Conservation (phyloP, 1,139 yeast species). For the Geotrichum aggregatum region DNA sequence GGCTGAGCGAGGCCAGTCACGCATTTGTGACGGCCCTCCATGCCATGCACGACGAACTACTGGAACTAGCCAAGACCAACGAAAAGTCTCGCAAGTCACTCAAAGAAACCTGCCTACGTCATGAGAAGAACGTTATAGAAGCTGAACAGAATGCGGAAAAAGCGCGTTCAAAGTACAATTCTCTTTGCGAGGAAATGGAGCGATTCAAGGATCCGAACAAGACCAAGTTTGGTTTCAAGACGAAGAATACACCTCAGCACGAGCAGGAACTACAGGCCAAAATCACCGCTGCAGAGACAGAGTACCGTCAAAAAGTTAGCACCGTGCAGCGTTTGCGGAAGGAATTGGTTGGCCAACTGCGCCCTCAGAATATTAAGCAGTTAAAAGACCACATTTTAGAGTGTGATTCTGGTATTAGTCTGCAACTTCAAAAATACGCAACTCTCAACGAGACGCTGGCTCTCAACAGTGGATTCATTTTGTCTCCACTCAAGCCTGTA, state of each 20-base stretch:
- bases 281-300: conserved; percentile 79
- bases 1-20: conserved; percentile 65
- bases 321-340: conserved; percentile 69
- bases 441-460: conserved; percentile 80
- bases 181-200: conserved; percentile 82
- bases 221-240: conserved; percentile 59
- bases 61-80: conserved; percentile 66
- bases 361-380: conserved; percentile 73
- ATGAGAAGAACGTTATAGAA: conserved; percentile 80
- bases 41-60: conserved; percentile 80
- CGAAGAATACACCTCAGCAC: conserved; percentile 79
- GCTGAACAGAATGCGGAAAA: conserved; percentile 81
- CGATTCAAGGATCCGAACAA: conserved; percentile 81
- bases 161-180: conserved; percentile 76
- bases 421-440: conserved; percentile 84
- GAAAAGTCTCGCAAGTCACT: conserved; percentile 65
- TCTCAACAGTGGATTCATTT: conserved; percentile 78
- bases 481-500: conserved; percentile 59
- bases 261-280: conserved; percentile 84
- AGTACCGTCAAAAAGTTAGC: conserved; percentile 72
- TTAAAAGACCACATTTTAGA: conserved; percentile 77
- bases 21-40: conserved; percentile 76
- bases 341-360: conserved; percentile 63
- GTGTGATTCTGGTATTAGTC: conserved; percentile 81
- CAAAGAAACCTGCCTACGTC: conserved; percentile 76